phyloP scores from a whole-genome alignment of 2,329 filamentous ascomycete species.

The Epichloe uncinata region DNA sequence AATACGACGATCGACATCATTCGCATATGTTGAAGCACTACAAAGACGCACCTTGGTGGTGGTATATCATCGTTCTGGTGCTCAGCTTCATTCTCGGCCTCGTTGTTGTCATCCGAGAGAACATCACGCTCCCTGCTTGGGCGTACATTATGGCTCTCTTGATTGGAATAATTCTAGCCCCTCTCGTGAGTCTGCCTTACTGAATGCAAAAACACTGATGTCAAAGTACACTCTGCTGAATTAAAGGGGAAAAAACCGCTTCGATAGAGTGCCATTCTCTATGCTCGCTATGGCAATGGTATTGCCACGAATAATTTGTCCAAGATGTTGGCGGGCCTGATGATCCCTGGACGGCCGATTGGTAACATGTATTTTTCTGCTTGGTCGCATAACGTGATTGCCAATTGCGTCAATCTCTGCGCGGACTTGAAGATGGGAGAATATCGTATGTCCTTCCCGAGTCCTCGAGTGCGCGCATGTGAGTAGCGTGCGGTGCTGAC shows the following conservation, averaged over 20 bases:
- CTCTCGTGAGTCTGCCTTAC: background rate
- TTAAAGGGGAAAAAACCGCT: too few relatives aligned
- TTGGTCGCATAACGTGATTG: conserved; percentile 45
- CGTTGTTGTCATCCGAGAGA: conserved; percentile 20
- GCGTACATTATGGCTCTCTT: conserved; percentile 22
- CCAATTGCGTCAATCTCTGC: conserved; percentile 33
- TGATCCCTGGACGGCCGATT: conserved; percentile 35
- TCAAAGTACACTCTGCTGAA: background rate
- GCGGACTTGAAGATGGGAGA: conserved; percentile 45
- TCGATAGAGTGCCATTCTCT: conserved; percentile 36
- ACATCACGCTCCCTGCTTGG: conserved; percentile 23
- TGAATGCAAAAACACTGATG: background rate
- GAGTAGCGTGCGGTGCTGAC: background rate
- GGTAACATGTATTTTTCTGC: conserved; percentile 46
- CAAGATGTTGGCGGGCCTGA: conserved; percentile 40
- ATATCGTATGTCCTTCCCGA: conserved; percentile 30
- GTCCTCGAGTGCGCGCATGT: background rate
- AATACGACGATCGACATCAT: conserved; percentile 37
- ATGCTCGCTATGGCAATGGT: conserved; percentile 39
- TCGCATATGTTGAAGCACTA: conserved; percentile 38
- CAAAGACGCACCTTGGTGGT: conserved; percentile 29
- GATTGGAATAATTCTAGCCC: conserved; percentile 9
- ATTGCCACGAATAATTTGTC: conserved; percentile 32
- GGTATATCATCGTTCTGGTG: conserved; percentile 19
- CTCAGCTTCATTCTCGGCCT: conserved; percentile 21